Conservation (phyloP, 2,329 filamentous ascomycete genomes). For the Curvularia lunata region DNA sequence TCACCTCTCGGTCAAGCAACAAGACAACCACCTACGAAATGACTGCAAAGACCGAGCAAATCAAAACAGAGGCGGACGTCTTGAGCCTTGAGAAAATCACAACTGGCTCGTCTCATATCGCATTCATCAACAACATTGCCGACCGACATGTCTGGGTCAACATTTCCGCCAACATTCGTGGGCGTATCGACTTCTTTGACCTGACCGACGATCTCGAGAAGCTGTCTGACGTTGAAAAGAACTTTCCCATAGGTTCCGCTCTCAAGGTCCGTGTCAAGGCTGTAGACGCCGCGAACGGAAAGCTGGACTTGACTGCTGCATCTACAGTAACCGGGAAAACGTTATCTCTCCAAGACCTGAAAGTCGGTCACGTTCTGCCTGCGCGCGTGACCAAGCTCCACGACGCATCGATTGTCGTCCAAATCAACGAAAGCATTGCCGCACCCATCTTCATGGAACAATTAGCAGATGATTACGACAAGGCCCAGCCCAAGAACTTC, state of each 20-base stretch:
- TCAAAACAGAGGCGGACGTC: conserved; percentile 63
- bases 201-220: conserved; percentile 85
- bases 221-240: conserved; percentile 74
- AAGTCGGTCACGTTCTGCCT: conserved; percentile 79
- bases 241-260: conserved; percentile 90
- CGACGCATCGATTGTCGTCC: conserved; percentile 82
- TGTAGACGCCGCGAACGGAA: conserved; percentile 74
- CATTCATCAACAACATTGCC: conserved; percentile 88
- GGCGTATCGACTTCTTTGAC: conserved; percentile 81
- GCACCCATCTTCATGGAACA: conserved; percentile 84
- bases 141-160: conserved; percentile 88
- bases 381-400: conserved; percentile 84
- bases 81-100: conserved; percentile 76
- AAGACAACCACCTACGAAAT: conserved; percentile 79
- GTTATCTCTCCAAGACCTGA: conserved; percentile 73
- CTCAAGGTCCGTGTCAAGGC: conserved; percentile 78
- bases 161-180: conserved; percentile 84
- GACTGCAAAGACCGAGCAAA: conserved; percentile 72
- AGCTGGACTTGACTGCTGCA: conserved; percentile 82
- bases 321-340: conserved; percentile 63
- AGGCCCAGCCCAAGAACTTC: conserved; percentile 76
- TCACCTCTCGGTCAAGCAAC: conserved; percentile 82
- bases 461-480: conserved; percentile 82
- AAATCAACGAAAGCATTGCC: conserved; percentile 79
- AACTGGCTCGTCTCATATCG: conserved; percentile 73